These are phyloP conservation scores for Cocos nucifera DNA, from an alignment of 176 grass and related monocot species.

Conservation along the genomic window DNA sequence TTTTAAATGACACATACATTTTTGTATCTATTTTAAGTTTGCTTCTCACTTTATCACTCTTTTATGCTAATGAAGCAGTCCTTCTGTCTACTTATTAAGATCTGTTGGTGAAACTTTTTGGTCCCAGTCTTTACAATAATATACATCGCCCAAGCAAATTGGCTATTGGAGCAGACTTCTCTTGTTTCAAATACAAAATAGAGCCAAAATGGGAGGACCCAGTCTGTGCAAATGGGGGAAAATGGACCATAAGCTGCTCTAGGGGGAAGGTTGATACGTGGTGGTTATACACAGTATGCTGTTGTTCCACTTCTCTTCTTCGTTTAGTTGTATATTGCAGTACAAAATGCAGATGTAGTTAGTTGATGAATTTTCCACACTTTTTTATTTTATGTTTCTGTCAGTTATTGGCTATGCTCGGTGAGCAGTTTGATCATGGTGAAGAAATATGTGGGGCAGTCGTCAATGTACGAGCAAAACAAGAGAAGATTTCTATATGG, in stretches of 20 bases:
- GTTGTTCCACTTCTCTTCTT: neutral
- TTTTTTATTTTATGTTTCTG: neutral
- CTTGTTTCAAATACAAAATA: constrained; percentile 18
- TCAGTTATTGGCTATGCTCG: constrained; percentile 19
- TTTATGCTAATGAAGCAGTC: no score
- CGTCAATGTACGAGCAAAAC: constrained; percentile 11
- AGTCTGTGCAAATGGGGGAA: constrained; percentile 13
- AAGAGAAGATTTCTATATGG: constrained; percentile 22
- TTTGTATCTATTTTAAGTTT: no score
- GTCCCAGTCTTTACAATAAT: constrained; percentile 12
- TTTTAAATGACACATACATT: no score
- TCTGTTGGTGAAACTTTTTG: neutral
- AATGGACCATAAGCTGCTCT: constrained; percentile 17
- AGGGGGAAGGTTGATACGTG: constrained; percentile 16
- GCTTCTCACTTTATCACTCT: no score
- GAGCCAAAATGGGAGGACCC: constrained; percentile 21
- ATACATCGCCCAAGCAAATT: constrained; percentile 21
- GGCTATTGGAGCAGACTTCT: constrained; percentile 11
- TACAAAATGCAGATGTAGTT: neutral
- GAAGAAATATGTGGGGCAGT: constrained; percentile 20
- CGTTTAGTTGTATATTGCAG: neutral
- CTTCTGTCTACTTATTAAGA: no score
- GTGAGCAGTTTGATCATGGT: constrained; percentile 21
- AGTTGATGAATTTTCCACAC: neutral
- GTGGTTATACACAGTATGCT: constrained; percentile 19